A percentile compares a stretch with the other conserved stretches of the same genome.
These are phyloP conservation scores for Acer campestre DNA, from an alignment of 345 rosid species.

Conservation along the genomic window DNA sequence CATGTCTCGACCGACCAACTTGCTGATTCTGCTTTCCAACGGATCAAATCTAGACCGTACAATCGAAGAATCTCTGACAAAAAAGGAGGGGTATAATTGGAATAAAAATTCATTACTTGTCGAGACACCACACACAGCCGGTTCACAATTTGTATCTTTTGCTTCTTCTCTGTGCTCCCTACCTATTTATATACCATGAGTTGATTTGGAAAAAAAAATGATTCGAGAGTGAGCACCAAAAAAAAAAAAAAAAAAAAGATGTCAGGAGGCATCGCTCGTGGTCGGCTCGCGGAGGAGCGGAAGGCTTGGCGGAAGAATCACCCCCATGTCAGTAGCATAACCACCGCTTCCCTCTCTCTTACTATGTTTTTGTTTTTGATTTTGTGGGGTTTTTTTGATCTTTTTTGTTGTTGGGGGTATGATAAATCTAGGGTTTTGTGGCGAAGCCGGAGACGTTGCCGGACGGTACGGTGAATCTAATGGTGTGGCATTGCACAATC, in stretches of 20 bases:
- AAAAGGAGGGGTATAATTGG: slow-evolving; percentile 15
- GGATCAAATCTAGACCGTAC: slow-evolving; percentile 34
- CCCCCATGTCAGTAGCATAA: slow-evolving; percentile 70
- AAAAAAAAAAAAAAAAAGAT: slow-evolving; percentile 26
- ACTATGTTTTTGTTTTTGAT: not conserved
- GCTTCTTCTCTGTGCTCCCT: not conserved
- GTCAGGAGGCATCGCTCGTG: slow-evolving; percentile 95
- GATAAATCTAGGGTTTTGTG: slow-evolving; percentile 79
- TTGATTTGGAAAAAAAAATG: not conserved
- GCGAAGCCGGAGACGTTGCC: slow-evolving; percentile 85
- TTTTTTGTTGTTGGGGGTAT: not conserved
- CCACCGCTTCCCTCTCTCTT: not conserved
- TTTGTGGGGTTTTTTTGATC: not conserved
- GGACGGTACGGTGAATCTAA: slow-evolving; percentile 88
- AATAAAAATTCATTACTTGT: not conserved
- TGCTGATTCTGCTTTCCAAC: not conserved
- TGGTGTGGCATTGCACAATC: slow-evolving; percentile 96
- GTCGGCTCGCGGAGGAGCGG: slow-evolving; percentile 91
- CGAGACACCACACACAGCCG: not conserved
- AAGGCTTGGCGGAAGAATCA: slow-evolving; percentile 97
- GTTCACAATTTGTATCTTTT: not conserved
- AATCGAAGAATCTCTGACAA: not conserved
- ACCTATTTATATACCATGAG: not conserved
- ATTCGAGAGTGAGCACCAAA: not conserved
- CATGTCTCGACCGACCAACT: too few species aligned